Evolutionary conservation across 73 alveolate species (phyloP).

Genomic region (Tetrahymena malaccensis): DNA sequence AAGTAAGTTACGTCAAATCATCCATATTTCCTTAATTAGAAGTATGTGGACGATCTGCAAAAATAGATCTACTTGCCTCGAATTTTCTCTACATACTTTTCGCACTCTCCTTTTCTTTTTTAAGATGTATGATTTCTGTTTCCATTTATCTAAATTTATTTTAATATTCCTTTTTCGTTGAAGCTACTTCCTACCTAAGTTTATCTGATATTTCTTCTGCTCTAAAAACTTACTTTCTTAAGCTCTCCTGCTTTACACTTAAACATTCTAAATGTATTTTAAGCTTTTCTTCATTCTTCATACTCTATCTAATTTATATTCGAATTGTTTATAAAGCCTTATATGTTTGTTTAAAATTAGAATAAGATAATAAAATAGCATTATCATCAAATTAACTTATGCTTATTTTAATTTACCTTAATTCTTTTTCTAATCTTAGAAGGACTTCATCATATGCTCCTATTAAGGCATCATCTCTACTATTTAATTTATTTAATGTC

Average conservation of each 20-base stretch:
- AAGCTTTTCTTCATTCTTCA: neutral
- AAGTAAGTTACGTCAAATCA: neutral
- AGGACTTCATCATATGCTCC: neutral
- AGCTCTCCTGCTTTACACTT: neutral
- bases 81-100: neutral
- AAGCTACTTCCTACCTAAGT: neutral
- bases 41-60: neutral
- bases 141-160: neutral
- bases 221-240: neutral
- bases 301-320: neutral
- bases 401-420: neutral
- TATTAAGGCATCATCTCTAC: neutral
- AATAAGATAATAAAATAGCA: no score
- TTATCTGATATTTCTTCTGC: neutral
- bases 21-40: neutral
- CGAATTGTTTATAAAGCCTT: neutral
- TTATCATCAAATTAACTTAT: no score
- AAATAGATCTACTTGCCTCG: neutral
- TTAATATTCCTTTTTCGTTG: neutral
- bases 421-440: neutral
- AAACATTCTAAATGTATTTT: neutral
- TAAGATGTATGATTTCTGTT: neutral
- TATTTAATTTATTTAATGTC: neutral
- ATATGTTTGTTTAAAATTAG: no score
- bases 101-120: neutral